A percentile compares a stretch with the other conserved stretches of the same genome.
phyloP scores from a whole-genome alignment of 129 eudicot species.

The Artemisia annua region DNA sequence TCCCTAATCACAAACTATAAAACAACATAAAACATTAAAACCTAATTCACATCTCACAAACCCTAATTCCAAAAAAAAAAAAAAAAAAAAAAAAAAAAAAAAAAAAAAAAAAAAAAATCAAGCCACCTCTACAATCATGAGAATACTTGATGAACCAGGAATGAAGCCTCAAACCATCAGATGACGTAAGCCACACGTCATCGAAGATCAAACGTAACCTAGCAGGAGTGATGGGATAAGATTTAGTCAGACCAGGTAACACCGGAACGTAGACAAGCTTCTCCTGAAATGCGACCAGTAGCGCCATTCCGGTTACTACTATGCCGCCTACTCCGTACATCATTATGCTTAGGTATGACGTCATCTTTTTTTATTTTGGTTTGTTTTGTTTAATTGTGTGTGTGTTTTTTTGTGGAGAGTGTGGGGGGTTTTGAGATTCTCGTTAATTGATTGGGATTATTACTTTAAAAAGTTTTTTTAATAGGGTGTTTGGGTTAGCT shows the following conservation, averaged over 20 bases:
- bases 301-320: slow-evolving; percentile 76
- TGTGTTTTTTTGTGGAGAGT: no score
- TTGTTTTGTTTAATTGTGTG: no score
- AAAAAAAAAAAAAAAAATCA: no score
- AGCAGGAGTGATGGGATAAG: slow-evolving; percentile 84
- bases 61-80: no score
- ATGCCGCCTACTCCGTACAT: slow-evolving; percentile 79
- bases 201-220: slow-evolving; percentile 72
- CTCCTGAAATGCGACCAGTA: slow-evolving; percentile 85
- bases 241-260: slow-evolving; percentile 80
- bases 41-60: no score
- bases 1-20: no score
- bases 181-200: slow-evolving; percentile 91
- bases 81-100: no score
- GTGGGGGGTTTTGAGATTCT: no score
- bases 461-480: no score
- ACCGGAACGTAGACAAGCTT: slow-evolving; percentile 87
- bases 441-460: no score
- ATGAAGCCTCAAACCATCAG: slow-evolving; percentile 91
- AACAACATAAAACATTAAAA: no score
- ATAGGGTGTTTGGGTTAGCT: no score
- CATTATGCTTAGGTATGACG: slow-evolving; percentile 54
- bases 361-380: slow-evolving; percentile 46
- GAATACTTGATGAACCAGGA: slow-evolving; percentile 89
- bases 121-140: slow-evolving; percentile 65